Evolutionary conservation across 176 grass and related monocot species (phyloP).

Genomic region (Miscanthus lutarioriparius): DNA sequence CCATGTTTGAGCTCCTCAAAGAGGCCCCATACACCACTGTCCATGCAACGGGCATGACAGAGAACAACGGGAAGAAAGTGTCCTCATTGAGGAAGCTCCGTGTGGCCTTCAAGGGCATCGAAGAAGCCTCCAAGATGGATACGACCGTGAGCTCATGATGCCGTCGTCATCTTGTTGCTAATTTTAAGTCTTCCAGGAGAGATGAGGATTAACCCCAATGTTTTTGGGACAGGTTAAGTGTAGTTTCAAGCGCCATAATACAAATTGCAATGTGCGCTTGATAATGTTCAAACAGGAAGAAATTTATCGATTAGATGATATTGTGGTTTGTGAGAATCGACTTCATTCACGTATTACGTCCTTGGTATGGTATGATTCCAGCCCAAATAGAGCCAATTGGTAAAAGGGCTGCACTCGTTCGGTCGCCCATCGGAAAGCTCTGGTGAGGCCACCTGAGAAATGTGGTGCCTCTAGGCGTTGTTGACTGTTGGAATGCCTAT

Average conservation of each 20-base stretch:
- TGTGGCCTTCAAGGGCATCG: constrained; percentile 61
- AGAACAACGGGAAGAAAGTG: constrained; percentile 73
- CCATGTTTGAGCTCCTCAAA: constrained; percentile 71
- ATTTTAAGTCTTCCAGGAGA: background rate
- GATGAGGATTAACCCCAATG: background rate
- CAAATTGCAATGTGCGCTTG: background rate
- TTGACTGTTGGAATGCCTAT: too few relatives aligned
- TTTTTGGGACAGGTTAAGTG: background rate
- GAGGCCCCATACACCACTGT: constrained; percentile 51
- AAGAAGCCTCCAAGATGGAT: constrained; percentile 64
- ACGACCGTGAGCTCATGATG: constrained; percentile 37
- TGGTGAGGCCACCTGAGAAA: too few relatives aligned
- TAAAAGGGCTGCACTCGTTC: too few relatives aligned
- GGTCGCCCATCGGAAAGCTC: too few relatives aligned
- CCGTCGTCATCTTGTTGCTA: background rate
- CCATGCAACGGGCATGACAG: constrained; percentile 59
- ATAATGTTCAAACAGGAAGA: background rate
- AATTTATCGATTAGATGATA: background rate
- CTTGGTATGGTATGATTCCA: background rate
- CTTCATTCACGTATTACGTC: background rate
- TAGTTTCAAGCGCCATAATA: background rate
- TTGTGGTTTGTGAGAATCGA: background rate
- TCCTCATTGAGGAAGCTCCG: constrained; percentile 78
- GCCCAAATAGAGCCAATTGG: too few relatives aligned
- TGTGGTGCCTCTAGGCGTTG: too few relatives aligned